Evolutionary conservation across 2,329 filamentous ascomycete genomes (phyloP), one percentile per base, ranked within the genome.

Genomic region (Tolypocladium cylindrosporum): DNA sequence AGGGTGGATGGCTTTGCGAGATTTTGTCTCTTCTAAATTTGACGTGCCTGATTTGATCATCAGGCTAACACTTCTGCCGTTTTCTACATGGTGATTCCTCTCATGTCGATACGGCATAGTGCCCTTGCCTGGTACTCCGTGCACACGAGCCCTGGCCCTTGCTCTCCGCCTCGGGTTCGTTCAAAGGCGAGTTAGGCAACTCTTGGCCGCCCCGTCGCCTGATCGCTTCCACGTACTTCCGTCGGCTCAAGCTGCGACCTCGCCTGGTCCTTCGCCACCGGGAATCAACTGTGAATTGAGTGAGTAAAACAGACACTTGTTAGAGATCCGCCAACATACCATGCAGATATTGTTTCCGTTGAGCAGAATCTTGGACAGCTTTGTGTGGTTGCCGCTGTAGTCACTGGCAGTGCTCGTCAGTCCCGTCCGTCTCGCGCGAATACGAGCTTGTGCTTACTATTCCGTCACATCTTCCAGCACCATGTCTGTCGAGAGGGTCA

Each of bases 291-390:
- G n/a, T 5, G 62, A 24, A 9, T 19, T 21, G 8, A 1, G 45
- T 67, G 24, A 69, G 60, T 10, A 42, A 39, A 14, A 2, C 10
- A 34, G 5, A 9, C 9, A 11, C 36, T 5, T 6, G 2, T 27
- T 16, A 5, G 13, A 24, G 7, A 19, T 13, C n/a, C 14, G 43
- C 6, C 43, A 19, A 65, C 80, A 58, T 82, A 96, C 94, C 94
- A 99, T 99, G 89, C 93, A 97, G 63, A 99, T 91, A 69, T 97
- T 97, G 77, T 99, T 99, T 58, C 94, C 94, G 69, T 99, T 99
- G 43, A 99, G 78, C 48, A 99, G 77, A 61, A 99, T 96, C 80
- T 97, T 97, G 55, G 91, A 83, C 45, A 99, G 83, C 73, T 96
- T 96, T 52, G 86, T 89, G 74, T 93, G 88, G 66, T 88, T 85